Percentiles rank a stretch among this genome's conserved stretches.
phyloP scores from a whole-genome alignment of 2,329 filamentous ascomycete species.

The Sarocladium strictum region DNA sequence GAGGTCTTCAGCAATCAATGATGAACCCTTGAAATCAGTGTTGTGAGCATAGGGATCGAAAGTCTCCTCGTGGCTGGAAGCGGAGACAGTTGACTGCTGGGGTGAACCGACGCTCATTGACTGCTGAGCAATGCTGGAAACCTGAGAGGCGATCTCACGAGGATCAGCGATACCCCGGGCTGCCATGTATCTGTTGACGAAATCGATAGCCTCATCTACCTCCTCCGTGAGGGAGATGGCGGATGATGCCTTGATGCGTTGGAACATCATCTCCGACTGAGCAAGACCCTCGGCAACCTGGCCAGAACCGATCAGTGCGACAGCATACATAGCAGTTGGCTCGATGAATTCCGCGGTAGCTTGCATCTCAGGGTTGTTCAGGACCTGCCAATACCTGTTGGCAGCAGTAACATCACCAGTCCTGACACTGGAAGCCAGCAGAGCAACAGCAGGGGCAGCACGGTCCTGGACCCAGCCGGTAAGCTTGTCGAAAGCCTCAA shows the following conservation, averaged over 20 bases:
- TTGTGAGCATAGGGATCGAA: constrained; percentile 87
- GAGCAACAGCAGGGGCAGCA: constrained; percentile 63
- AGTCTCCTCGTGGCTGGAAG: constrained; percentile 67
- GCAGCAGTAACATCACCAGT: constrained; percentile 73
- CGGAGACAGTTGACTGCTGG: constrained; percentile 48
- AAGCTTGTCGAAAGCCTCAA: constrained; percentile 58
- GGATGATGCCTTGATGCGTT: constrained; percentile 64
- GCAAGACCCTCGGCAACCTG: constrained; percentile 75
- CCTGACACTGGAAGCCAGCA: constrained; percentile 82
- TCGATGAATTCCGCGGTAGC: constrained; percentile 68
- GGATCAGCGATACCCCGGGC: constrained; percentile 48
- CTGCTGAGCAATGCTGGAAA: constrained; percentile 37
- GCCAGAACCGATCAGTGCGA: constrained; percentile 80
- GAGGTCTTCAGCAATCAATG: constrained; percentile 81
- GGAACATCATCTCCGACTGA: constrained; percentile 81
- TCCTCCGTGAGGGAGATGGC: constrained; percentile 62
- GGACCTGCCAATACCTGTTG: constrained; percentile 71
- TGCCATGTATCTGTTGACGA: constrained; percentile 55
- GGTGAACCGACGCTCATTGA: constrained; percentile 35
- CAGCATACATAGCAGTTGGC: constrained; percentile 82
- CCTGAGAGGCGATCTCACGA: constrained; percentile 44
- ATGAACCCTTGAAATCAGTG: constrained; percentile 90
- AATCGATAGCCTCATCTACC: constrained; percentile 80
- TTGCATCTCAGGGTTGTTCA: constrained; percentile 57
- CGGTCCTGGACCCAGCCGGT: constrained; percentile 42